Evolutionary conservation across 495 filamentous ascomycete genomes (phyloP).

Genomic region (Astrothelium macrocarpum): DNA sequence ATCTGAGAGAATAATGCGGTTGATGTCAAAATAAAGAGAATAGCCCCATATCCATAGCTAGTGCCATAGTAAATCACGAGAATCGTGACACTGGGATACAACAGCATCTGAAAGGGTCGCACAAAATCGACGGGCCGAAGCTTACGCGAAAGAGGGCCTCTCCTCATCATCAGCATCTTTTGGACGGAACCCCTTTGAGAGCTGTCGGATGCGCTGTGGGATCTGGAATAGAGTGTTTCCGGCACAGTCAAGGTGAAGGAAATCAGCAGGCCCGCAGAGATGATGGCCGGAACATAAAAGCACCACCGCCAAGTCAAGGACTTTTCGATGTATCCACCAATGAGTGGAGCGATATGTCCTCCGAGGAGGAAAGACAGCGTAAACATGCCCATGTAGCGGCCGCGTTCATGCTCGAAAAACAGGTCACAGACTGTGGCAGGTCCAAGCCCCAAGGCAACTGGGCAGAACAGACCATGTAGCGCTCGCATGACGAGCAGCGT

Average conservation of each 20-base stretch:
- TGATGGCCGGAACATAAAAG: constrained; percentile 25
- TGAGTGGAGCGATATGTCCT: constrained; percentile 16
- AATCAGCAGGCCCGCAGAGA: constrained; percentile 15
- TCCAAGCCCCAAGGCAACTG: constrained; percentile 6
- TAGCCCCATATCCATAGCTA: constrained; percentile 3
- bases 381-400: constrained; percentile 18
- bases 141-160: neutral
- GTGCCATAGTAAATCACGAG: constrained; percentile 1
- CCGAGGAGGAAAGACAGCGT: constrained; percentile 14
- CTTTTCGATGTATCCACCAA: constrained; percentile 18
- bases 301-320: constrained; percentile 25
- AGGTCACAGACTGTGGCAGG: constrained; percentile 14
- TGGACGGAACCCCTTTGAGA: neutral
- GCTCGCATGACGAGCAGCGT: neutral
- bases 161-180: neutral
- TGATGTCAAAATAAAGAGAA: constrained; percentile 6
- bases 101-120: constrained; percentile 1
- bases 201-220: neutral
- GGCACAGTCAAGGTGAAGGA: constrained; percentile 25
- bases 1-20: neutral
- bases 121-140: constrained; percentile 3
- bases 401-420: constrained; percentile 17
- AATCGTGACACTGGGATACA: neutral
- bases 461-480: neutral
- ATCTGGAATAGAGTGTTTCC: constrained; percentile 26